These are phyloP conservation scores for Ophryocystis elektroscirrha DNA, from an alignment of 169 alveolate species.

Conservation along the genomic window DNA sequence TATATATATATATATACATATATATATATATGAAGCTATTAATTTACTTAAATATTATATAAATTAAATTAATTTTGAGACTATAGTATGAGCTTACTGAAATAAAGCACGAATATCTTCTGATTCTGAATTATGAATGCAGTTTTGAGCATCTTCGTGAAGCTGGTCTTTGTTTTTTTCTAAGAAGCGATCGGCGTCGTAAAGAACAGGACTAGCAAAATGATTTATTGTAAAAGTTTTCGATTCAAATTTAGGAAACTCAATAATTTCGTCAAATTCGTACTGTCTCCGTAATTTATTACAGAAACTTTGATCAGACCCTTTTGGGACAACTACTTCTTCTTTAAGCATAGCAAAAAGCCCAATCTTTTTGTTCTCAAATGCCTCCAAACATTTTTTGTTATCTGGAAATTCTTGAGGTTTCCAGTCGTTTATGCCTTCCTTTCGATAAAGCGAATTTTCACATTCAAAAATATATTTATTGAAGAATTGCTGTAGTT, in stretches of 20 bases:
- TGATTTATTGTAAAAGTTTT: conserved; percentile 61
- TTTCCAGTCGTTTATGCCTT: conserved; percentile 58
- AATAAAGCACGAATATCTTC: too few relatives aligned
- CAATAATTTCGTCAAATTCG: conserved; percentile 32
- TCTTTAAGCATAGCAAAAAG: conserved; percentile 72
- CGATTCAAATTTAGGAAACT: conserved; percentile 42
- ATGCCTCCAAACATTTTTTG: conserved; percentile 69
- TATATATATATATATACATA: too few relatives aligned
- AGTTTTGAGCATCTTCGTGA: conserved; percentile 24
- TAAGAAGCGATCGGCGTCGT: conserved; percentile 63
- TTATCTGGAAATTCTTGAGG: conserved; percentile 88
- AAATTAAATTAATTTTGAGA: too few relatives aligned
- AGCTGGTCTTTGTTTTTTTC: conserved; percentile 82
- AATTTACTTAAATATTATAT: too few relatives aligned
- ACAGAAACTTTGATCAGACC: conserved; percentile 49
- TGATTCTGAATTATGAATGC: conserved; percentile 1
- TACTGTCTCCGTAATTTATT: conserved; percentile 43
- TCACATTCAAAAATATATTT: conserved; percentile 80
- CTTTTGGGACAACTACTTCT: conserved; percentile 67
- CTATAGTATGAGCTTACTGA: too few relatives aligned
- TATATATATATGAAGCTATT: too few relatives aligned
- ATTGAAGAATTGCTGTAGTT: conserved; percentile 68
- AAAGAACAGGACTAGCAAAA: conserved; percentile 84
- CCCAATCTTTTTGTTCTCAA: conserved; percentile 48
- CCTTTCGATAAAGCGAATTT: conserved; percentile 12